Evolutionary conservation across 176 grass and related monocot genomes (phyloP), one percentile per base, ranked within the genome.

Genomic region (Oryza meridionalis): DNA sequence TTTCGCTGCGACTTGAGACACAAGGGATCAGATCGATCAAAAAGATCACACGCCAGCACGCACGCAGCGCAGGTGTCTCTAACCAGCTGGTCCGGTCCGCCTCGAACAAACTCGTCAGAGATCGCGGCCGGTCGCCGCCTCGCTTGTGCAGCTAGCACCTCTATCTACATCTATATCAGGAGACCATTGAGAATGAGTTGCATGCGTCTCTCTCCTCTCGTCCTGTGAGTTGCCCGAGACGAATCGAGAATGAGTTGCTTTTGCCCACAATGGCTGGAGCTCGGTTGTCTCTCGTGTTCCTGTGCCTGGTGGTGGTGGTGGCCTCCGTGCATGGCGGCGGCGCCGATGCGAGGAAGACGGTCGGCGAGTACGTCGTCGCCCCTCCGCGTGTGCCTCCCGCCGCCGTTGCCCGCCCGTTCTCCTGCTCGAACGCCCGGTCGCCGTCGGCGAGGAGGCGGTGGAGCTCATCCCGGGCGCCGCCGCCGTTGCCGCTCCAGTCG

Each of bases 311-410:
- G 37, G 37, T 40, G 6, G 37, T 40, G 14, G 14, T 73, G 65
- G 85, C 77, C 31, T 49, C 59, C 1, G 86, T 71, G 46, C 69
- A 81, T 19, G 68, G 81, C 49, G 11, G 22, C 74, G 11, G 29
- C 25, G 75, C 69, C 73, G 84, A 31, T 55, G 76, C 76, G 16
- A 84, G 88, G 77, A 93, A 89, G 77, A 86, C 43, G 75, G 80
- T 91, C 4, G 87, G 90, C 12, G 82, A 93, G 45, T 93, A 95
- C 47, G 82, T 84, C 27, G 1, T 29, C 27, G 27, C 27, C 27
- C 27, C 27, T 29, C 27, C 27, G 27, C 1, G 27, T 27, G 26
- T 27, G 26, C 26, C 26, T 27, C 26, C 27, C 27, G 29, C 29
- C 29, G 29, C 29, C 29, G 29, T 2, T 29, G 26, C 26, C 26